phyloP scores from a whole-genome alignment of 305 asterid genomes.

The Fraxinus nigra region DNA sequence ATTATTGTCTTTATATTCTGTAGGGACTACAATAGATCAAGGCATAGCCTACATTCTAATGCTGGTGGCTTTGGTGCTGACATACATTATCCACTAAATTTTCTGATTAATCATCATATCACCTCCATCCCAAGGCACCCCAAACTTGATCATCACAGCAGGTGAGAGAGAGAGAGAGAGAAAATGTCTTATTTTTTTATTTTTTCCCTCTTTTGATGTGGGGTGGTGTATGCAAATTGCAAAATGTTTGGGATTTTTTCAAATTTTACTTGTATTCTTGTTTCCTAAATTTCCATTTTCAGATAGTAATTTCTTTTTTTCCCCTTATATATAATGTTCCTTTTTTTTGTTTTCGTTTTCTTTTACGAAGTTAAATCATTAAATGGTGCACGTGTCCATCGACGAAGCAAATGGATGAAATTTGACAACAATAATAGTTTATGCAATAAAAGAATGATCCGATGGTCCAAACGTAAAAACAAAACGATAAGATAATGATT shows the following conservation, averaged over 20 bases:
- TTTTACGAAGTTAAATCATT: no score
- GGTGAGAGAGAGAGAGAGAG: background rate
- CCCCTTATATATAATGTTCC: background rate
- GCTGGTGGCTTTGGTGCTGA: constrained; percentile 74
- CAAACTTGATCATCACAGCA: background rate
- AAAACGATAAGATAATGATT: no score
- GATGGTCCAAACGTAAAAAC: no score
- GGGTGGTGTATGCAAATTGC: background rate
- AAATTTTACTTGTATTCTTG: background rate
- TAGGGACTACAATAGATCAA: constrained; percentile 74
- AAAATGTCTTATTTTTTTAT: background rate
- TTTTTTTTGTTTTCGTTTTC: background rate
- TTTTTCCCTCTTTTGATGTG: background rate
- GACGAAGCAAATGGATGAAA: no score
- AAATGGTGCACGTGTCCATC: no score
- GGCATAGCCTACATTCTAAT: constrained; percentile 68
- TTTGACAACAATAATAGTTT: no score
- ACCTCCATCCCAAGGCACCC: background rate
- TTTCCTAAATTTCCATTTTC: background rate
- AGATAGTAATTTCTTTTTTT: background rate
- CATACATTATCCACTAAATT: constrained; percentile 66
- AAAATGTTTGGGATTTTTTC: background rate
- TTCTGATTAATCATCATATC: background rate
- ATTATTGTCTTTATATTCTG: background rate
- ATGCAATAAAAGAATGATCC: no score